Base-by-base conservation (phyloP, 176 grass and related monocot species). In the Eragrostis curvula region DNA sequence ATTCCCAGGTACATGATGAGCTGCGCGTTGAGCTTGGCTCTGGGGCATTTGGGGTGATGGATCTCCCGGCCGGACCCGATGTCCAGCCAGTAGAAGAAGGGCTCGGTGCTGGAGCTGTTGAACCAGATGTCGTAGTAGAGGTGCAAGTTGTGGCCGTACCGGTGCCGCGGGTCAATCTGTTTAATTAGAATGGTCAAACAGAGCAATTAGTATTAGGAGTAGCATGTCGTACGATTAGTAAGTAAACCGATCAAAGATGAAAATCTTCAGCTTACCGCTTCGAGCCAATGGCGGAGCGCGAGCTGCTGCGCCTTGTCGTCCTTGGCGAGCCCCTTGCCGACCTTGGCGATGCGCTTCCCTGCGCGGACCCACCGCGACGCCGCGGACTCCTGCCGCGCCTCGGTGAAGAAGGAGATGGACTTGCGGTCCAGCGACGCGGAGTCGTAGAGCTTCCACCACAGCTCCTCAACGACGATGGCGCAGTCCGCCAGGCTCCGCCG, bases 31-130 rank as follows among this genome's bases (percentile, higher is more conserved):
- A 96, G 90, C 73, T 84, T 96, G 78, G 3, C 74, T 81, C 93
- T 75, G 5, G 79, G 39, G 74, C 93, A 96, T 78, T 78, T 90
- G 5, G 91, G 89, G 50, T 90, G 69, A 18, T 81, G 87, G 6
- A 86, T 47, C 10, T 95, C 90, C 84, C 82, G 83, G 25, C 93
- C 93, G 75, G 83, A 82, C 60, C 93, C 93, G 44, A 92, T 69
- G 64, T 96, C 90, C 57, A 96, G 76, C 93, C 93, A 92, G 90
- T 86, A 95, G 85, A 95, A 95, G 81, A 95, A 95, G 43, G 93
- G 93, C 69, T 92, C 77, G 0, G 87, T 81, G 87, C 90, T 95
- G 74, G 91, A 88, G 27, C 85, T 92, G 10, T 30, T 81, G 83
- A 86, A 90, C 93, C 93, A 96, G 49, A 96, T 25, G 70, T 92